Percentiles rank a stretch among this genome's conserved stretches.
Conservation (phyloP, 2,329 filamentous ascomycete genomes). For the Ascochyta lentis region DNA sequence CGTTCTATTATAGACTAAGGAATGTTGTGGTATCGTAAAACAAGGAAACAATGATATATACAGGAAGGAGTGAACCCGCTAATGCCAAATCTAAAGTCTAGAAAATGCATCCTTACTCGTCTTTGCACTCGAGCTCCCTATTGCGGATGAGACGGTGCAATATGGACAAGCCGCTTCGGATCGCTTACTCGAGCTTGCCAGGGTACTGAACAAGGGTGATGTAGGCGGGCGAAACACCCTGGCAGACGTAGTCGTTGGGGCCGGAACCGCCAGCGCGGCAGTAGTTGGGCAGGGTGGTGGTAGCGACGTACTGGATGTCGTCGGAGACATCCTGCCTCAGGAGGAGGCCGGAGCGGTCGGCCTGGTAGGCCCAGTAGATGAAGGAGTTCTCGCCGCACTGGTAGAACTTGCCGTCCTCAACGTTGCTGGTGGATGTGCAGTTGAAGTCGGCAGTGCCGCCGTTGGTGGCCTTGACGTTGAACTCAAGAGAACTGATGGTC, state of each 20-base stretch:
- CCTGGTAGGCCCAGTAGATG: constrained; percentile 23
- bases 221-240: constrained; percentile 68
- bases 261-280: constrained; percentile 25
- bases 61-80: constrained; percentile 5
- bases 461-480: constrained; percentile 28
- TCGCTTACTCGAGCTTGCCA: constrained; percentile 7
- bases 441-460: constrained; percentile 17
- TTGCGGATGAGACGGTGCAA: neutral
- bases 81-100: neutral
- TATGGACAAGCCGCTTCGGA: neutral
- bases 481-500: constrained; percentile 22
- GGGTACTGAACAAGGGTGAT: constrained; percentile 47
- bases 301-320: constrained; percentile 19
- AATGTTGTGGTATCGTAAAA: neutral
- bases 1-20: neutral
- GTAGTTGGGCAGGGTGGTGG: constrained; percentile 20
- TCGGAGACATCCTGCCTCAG: constrained; percentile 23
- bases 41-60: neutral
- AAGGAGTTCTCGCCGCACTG: constrained; percentile 21
- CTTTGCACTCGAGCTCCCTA: neutral
- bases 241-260: constrained; percentile 71
- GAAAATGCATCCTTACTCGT: neutral
- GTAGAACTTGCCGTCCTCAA: constrained; percentile 23
- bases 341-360: constrained; percentile 21
- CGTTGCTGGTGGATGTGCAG: constrained; percentile 11